Conservation (phyloP, 2,329 filamentous ascomycete genomes). For the Blastomyces gilchristii region DNA sequence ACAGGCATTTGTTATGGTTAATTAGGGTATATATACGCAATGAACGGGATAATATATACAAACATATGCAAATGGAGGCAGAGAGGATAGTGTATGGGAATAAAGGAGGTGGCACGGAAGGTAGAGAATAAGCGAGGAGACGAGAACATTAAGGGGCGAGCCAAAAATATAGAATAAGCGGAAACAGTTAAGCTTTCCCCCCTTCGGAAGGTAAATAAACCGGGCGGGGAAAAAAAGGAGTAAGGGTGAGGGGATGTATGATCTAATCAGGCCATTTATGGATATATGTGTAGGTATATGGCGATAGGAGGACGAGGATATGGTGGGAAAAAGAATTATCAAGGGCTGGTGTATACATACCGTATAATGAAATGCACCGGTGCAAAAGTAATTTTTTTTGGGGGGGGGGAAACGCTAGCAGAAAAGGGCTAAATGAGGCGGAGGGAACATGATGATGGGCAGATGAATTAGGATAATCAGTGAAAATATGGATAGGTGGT, state of each 20-base stretch:
- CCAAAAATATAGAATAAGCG: neutral
- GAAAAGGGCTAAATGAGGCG: neutral
- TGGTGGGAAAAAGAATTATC: neutral
- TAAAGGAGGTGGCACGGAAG: neutral
- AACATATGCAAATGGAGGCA: neutral
- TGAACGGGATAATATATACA: conserved; percentile 1
- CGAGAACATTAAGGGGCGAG: neutral
- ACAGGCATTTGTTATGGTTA: neutral
- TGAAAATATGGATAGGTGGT: neutral
- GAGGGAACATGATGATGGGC: neutral
- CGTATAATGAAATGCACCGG: neutral
- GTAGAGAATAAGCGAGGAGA: neutral
- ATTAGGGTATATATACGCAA: neutral
- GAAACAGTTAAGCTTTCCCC: neutral
- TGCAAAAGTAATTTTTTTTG: neutral
- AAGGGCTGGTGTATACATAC: neutral
- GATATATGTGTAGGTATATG: neutral
- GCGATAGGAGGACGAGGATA: neutral
- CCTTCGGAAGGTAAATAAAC: neutral
- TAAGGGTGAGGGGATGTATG: neutral
- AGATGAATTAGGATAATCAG: neutral
- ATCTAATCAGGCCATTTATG: neutral
- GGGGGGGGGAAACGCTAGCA: neutral
- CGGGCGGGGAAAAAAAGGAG: neutral
- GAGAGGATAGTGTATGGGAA: neutral